A percentile compares a stretch with the other conserved stretches of the same genome.
phyloP scores from a whole-genome alignment of 192 early-diverging fungal species.

The Umbelopsis sp. region DNA sequence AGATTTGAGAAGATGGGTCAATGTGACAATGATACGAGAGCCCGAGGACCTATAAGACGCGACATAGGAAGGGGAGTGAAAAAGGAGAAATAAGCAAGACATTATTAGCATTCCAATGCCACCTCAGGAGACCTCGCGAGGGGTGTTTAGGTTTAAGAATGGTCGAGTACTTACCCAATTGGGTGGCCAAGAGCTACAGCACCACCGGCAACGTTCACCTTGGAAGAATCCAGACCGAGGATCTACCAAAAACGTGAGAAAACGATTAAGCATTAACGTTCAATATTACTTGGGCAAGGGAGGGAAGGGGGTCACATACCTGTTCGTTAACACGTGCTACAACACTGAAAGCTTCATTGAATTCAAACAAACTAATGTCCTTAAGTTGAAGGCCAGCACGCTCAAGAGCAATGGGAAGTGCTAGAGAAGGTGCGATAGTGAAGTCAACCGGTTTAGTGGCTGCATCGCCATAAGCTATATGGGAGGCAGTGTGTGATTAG shows the following conservation, averaged over 20 bases:
- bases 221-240: constrained; percentile 68
- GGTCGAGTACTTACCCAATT: constrained; percentile 63
- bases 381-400: constrained; percentile 78
- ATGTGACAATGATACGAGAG: constrained; percentile 80
- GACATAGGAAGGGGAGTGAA: neutral
- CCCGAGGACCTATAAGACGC: constrained; percentile 59
- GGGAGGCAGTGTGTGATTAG: neutral
- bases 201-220: constrained; percentile 80
- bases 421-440: constrained; percentile 91
- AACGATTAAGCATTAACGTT: neutral
- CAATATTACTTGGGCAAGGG: neutral
- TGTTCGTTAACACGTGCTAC: constrained; percentile 91
- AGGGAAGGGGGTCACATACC: neutral
- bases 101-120: neutral
- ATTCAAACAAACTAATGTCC: constrained; percentile 92
- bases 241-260: constrained; percentile 37
- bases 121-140: neutral
- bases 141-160: no score
- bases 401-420: constrained; percentile 90
- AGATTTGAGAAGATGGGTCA: constrained; percentile 79
- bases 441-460: constrained; percentile 90
- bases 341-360: constrained; percentile 98
- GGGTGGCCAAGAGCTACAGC: constrained; percentile 82
- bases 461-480: constrained; percentile 80
- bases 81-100: neutral